Percentiles rank a stretch among this genome's conserved stretches.
Evolutionary conservation across 1,284 basidiomycete genomes (phyloP).

Genomic region (Rhodotorula sp.): DNA sequence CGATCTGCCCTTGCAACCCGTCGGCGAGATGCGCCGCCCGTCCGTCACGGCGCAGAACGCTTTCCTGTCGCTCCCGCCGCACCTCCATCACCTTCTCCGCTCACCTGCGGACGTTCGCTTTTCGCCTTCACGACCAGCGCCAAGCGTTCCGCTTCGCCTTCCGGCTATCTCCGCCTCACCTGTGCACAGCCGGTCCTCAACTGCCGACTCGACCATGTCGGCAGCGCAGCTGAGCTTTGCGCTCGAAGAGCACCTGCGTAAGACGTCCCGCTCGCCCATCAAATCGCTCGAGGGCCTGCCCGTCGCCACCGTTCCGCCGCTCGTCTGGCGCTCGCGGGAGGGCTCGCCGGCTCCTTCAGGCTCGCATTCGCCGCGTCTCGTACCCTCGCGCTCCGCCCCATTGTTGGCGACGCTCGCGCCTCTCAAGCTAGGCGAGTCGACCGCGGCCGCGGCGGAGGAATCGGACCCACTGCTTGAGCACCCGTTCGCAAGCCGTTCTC

Average conservation of each 20-base stretch:
- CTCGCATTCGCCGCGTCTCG: not conserved
- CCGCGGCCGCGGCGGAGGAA: not conserved
- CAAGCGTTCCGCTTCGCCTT: not conserved
- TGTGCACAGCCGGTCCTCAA: not conserved
- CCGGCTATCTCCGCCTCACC: not conserved
- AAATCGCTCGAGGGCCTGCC: not conserved
- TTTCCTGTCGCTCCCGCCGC: conserved; percentile 37
- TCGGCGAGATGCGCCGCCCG: not conserved
- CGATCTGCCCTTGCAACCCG: not conserved
- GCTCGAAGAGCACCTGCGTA: conserved; percentile 13
- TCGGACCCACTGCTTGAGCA: not conserved
- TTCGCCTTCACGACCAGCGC: conserved; percentile 10
- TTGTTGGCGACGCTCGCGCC: not conserved
- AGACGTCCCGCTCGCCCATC: not conserved
- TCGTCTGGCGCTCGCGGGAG: not conserved
- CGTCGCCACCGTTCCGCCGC: not conserved
- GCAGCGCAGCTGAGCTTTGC: conserved; percentile 11
- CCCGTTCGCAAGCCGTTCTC: not conserved
- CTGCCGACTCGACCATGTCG: conserved; percentile 8
- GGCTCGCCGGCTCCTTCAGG: not conserved
- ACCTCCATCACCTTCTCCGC: conserved; percentile 34
- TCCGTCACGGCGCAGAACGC: conserved; percentile 25
- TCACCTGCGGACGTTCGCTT: conserved; percentile 2
- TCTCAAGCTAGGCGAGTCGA: not conserved
- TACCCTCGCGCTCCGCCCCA: not conserved